These are phyloP conservation scores for Apocynum venetum DNA, from an alignment of 257 asterid species.

Conservation along the genomic window DNA sequence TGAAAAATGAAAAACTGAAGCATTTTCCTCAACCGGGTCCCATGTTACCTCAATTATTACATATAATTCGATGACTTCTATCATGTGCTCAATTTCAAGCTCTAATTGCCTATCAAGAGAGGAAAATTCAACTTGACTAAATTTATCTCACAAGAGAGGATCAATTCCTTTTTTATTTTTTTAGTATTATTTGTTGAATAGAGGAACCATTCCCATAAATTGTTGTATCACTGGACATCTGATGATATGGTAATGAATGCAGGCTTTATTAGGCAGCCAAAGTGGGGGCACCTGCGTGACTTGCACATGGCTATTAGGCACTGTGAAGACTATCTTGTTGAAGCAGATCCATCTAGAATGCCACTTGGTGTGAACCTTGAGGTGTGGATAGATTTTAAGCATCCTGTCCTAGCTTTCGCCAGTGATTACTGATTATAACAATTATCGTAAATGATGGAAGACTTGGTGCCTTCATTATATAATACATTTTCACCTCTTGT, in stretches of 20 bases:
- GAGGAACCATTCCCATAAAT: neutral
- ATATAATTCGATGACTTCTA: no score
- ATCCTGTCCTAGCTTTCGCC: neutral
- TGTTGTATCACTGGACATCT: neutral
- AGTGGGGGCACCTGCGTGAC: conserved; percentile 80
- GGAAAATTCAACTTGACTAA: no score
- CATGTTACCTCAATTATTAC: no score
- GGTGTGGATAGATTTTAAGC: conserved; percentile 26
- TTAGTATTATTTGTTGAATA: neutral
- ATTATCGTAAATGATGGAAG: neutral
- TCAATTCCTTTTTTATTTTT: no score
- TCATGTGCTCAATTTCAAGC: no score
- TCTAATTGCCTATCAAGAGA: no score
- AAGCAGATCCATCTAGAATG: conserved; percentile 47
- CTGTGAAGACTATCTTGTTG: conserved; percentile 69
- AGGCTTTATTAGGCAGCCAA: conserved; percentile 67
- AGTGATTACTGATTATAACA: neutral
- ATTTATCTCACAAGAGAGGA: no score
- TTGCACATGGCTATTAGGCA: conserved; percentile 61
- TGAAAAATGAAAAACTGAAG: no score
- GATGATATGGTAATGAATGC: conserved; percentile 21
- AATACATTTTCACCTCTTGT: neutral
- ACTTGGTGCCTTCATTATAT: neutral
- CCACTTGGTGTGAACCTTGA: conserved; percentile 69
- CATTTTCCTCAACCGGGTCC: no score